Conservation (phyloP, 768 basidiomycete genomes). For the Psilocybe cyanescens region DNA sequence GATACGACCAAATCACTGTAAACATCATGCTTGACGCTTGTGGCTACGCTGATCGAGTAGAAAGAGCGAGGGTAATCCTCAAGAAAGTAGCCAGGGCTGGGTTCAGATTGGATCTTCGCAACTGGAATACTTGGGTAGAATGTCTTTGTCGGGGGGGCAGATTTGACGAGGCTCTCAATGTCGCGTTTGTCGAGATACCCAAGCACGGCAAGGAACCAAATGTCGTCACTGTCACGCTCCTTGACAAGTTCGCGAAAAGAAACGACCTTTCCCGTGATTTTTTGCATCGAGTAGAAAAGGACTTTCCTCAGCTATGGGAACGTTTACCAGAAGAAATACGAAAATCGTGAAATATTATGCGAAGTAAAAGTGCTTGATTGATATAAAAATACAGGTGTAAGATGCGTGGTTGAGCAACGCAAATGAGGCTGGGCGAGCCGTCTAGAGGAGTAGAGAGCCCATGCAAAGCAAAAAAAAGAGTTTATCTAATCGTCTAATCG, state of each 20-base stretch:
- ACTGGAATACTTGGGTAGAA: conserved; percentile 86
- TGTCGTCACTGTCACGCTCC: conserved; percentile 49
- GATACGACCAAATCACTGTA: conserved; percentile 65
- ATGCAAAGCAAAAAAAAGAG: conserved; percentile 27
- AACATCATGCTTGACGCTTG: conserved; percentile 89
- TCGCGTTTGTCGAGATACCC: conserved; percentile 70
- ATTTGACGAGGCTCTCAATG: conserved; percentile 68
- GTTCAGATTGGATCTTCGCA: conserved; percentile 61
- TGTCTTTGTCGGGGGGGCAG: conserved; percentile 77
- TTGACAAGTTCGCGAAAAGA: conserved; percentile 57
- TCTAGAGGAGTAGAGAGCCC: conserved; percentile 58
- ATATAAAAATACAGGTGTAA: conserved; percentile 29
- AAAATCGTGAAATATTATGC: conserved; percentile 21
- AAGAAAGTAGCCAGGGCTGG: conserved; percentile 49
- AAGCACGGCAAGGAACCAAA: conserved; percentile 50
- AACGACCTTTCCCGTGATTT: conserved; percentile 34
- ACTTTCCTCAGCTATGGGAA: conserved; percentile 43
- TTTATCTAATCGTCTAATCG: conserved; percentile 17
- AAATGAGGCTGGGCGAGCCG: conserved; percentile 42
- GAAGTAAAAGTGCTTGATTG: background rate
- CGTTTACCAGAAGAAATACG: conserved; percentile 22
- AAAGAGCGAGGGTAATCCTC: conserved; percentile 59
- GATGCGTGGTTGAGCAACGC: conserved; percentile 73
- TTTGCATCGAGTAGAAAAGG: conserved; percentile 43
- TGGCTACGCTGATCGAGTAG: conserved; percentile 57